Evolutionary conservation across 1,139 yeast genomes (phyloP).

Genomic region (Candida smagusa): DNA sequence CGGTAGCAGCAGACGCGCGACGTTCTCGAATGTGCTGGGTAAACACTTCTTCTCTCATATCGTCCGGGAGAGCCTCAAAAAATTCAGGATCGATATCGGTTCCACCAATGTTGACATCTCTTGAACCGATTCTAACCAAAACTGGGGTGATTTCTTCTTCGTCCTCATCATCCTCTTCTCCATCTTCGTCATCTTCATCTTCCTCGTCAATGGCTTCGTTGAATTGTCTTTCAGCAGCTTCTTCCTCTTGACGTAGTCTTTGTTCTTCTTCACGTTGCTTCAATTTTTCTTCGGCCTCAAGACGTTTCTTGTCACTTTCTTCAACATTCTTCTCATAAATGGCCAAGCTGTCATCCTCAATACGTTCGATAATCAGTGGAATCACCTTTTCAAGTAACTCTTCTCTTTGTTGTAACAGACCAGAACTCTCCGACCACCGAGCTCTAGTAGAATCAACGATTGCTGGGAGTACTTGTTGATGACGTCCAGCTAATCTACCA

Average conservation of each 20-base stretch:
- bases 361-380: slow-evolving; percentile 49
- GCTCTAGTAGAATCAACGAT: slow-evolving; percentile 55
- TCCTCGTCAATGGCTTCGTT: slow-evolving; percentile 17
- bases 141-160: slow-evolving; percentile 42
- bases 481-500: neutral
- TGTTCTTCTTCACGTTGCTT: slow-evolving; percentile 29
- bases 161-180: too few relatives aligned
- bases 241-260: slow-evolving; percentile 32
- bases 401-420: neutral
- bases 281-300: slow-evolving; percentile 26
- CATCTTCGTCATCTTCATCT: slow-evolving; percentile 12
- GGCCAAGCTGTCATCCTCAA: slow-evolving; percentile 48
- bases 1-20: slow-evolving; percentile 42
- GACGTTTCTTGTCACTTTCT: slow-evolving; percentile 24
- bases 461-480: neutral
- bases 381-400: slow-evolving; percentile 29
- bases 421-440: slow-evolving; percentile 49
- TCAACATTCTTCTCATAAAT: slow-evolving; percentile 26
- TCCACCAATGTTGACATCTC: slow-evolving; percentile 81
- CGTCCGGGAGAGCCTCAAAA: slow-evolving; percentile 86
- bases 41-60: slow-evolving; percentile 89
- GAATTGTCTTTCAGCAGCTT: slow-evolving; percentile 33
- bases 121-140: slow-evolving; percentile 71
- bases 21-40: slow-evolving; percentile 79
- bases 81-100: slow-evolving; percentile 93